Evolutionary conservation across 306 rosid genomes (phyloP), one percentile per base, ranked within the genome.

Genomic region (Prunus davidiana): DNA sequence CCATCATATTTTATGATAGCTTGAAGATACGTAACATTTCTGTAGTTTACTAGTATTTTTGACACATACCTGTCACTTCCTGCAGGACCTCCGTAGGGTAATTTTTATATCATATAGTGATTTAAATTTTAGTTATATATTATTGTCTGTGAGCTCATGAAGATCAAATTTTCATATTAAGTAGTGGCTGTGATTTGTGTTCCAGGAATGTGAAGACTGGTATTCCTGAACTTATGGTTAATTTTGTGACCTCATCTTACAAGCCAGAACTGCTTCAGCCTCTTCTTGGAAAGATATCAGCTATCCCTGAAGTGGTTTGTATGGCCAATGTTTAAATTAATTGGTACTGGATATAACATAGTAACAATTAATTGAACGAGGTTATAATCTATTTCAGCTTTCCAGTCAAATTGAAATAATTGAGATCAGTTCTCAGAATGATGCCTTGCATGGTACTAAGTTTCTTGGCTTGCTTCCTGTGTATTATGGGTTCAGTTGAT

Each of bases 281-380:
- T 76, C 83, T 94, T 46, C 89, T 90, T 52, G 86, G 89, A 78
- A 91, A 82, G 87, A 83, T 90, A 82, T 82, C 90, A 64, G 82
- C 67, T 20, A 80, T 92, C 79, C 92, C 96, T 74, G 98, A 89
- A 92, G 98, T 94, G 98, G 98, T 94, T 62, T 65, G 98, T 88
- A 67, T 64, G 63, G n/a, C 16, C 12, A 30, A 60, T 76, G 77
- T 56, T 58, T 61, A 81, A 24, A 64, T 34, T 58, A 56, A 50
- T 76, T 83, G 80, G 46, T 69, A 5, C 24, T 55, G 61, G 46
- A 76, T 54, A 20, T 62, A 60, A 50, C 72, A 64, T 67, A 43
- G 71, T 28, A 60, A 13, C 6, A 5, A 60, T 60, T 22, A 73
- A 16, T 25, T 73, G 34, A 57, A 72, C 13, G 8, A 14, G 16